Base-by-base conservation (phyloP, 345 rosid genomes). In the Gossypium raimondii region DNA sequence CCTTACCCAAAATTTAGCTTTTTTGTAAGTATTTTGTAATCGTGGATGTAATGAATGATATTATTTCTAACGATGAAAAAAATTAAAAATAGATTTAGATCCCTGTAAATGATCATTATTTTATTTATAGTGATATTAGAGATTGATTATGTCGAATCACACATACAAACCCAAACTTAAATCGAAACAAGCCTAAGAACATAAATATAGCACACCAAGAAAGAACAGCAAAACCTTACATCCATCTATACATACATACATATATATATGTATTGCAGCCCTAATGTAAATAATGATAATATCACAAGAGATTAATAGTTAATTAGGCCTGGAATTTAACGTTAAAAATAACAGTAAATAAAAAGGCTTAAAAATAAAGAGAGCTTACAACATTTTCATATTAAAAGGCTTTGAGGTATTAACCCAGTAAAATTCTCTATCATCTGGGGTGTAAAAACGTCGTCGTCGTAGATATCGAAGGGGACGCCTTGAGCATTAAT, bases 371-470 rank as follows among this genome's bases (percentile, higher is more conserved):
- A 62, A 43, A 43, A n/a, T 6, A 12, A 22, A 24, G 72, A 67
- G 13, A 48, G 57, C 56, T 48, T 67, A 48, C 71, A 45, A 22
- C 29, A 12, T 47, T 45, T 22, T 25, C 56, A 67, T 47, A 48
- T 24, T 11, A 24, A 14, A 22, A 48, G 41, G 13, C 57, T 41
- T 7, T 29, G 57, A 24, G 72, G 12, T 48, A 64, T 41, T 24
- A 64, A 34, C 50, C 72, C 72, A 1, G 70, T 44, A 16, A 67
- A 67, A 67, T 48, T 67, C 57, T 48, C 72, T 12, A 24, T 9
- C 72, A 67, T 67, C 57, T 47, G 41, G 18, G 20, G 57, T 24
- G 72, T 47, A 3, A 47, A 67, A 9, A 67, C 57, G n/a, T 66
- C 70, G 13, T 67, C 72, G 56, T 67, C 56, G 17, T 47, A 67